Base-by-base conservation (phyloP, 768 basidiomycete genomes). In the Scleroderma bovista region DNA sequence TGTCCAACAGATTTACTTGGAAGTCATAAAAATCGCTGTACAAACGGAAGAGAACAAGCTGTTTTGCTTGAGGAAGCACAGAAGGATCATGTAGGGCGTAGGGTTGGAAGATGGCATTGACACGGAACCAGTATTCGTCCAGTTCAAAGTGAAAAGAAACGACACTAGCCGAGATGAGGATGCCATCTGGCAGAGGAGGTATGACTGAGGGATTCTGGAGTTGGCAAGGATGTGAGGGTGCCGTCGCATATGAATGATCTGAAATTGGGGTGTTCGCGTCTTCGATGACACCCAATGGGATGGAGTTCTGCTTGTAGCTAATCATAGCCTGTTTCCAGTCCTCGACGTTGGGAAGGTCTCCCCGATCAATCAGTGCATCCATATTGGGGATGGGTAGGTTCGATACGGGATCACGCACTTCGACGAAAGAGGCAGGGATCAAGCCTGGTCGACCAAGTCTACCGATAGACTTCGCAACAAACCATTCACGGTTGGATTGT, bases 401-500 rank as follows among this genome's bases (percentile, higher is more conserved):
- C 22, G 96, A 93, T 10, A 80, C 72, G 17, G 94, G 94, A 67
- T 99, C 94, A 51, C 93, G 88, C 43, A 98, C 87, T 69, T 98
- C 87, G 58, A 99, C 95, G 65, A 98, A 98, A 2, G 95, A 84
- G 46, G 93, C 94, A 6, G 96, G 96, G 51, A 99, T 98, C 50
- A 99, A 78, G 45, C 96, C 96, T 0, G 96, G 96, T 47, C 94
- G 86, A 26, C 96, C 95, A 17, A 99, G 80, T 48, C 83, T 79
- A 36, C 93, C 93, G 60, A 99, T 99, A 12, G 95, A 93, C 69
- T 99, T 99, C 23, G 96, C 96, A 43, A 99, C 96, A 67, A 97
- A 98, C 96, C 96, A 99, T 67, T 99, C 96, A 56, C 93, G 91
- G 63, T 98, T 99, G n/a, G 94, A 97, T 67, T 98, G 96, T 0